Conservation (phyloP, 2,329 filamentous ascomycete genomes). For the Erysiphe pulchra region DNA sequence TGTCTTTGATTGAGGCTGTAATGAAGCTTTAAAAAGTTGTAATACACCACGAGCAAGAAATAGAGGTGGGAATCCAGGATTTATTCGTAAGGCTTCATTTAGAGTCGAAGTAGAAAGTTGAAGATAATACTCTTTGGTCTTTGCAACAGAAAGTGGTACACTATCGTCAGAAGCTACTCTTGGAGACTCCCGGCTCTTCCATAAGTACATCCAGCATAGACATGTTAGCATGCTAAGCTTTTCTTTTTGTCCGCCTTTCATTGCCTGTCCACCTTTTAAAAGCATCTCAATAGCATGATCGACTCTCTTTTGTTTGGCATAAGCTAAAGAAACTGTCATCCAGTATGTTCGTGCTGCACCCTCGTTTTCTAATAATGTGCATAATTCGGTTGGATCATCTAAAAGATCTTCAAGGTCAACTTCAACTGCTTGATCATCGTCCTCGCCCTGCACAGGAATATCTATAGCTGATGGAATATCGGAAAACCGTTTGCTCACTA, state of each 20-base stretch:
- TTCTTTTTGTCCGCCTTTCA: conserved; percentile 35
- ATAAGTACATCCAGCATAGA: conserved; percentile 44
- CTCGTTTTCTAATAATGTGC: conserved; percentile 85
- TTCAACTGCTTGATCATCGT: conserved; percentile 53
- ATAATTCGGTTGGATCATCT: conserved; percentile 86
- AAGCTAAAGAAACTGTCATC: conserved; percentile 94
- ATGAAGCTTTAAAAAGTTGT: conserved; percentile 63
- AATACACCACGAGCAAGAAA: conserved; percentile 80
- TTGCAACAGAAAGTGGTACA: conserved; percentile 39
- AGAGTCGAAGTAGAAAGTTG: conserved; percentile 73
- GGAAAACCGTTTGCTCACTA: conserved; percentile 24
- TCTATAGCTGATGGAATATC: conserved; percentile 40
- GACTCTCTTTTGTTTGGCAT: conserved; percentile 84
- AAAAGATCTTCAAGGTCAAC: conserved; percentile 76
- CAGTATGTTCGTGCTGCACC: conserved; percentile 76
- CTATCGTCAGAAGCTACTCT: conserved; percentile 37
- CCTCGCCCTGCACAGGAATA: conserved; percentile 37
- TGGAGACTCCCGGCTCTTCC: conserved; percentile 43
- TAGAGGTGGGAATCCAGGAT: conserved; percentile 73
- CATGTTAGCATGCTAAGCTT: conserved; percentile 38
- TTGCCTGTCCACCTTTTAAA: conserved; percentile 34
- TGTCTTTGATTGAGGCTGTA: conserved; percentile 49
- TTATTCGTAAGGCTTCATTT: conserved; percentile 88
- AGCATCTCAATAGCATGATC: conserved; percentile 58
- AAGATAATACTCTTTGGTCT: conserved; percentile 83